Conservation (phyloP, 169 alveolate genomes). For the Plasmodium gallinaceum region DNA sequence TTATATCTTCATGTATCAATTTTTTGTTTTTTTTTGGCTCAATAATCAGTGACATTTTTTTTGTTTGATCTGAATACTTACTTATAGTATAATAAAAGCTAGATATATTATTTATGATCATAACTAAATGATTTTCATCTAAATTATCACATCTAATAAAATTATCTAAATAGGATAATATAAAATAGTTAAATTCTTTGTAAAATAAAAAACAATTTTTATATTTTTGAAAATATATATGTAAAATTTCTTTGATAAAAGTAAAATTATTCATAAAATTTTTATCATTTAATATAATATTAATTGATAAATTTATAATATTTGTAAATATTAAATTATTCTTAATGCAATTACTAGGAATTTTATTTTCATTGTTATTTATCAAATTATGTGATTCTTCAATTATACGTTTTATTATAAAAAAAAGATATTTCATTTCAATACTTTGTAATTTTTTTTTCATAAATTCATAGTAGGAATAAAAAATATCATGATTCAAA, state of each 20-base stretch:
- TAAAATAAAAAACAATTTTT: not conserved
- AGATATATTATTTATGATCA: slow-evolving; percentile 14
- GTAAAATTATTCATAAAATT: slow-evolving; percentile 16
- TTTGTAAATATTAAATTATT: not conserved
- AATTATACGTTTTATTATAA: slow-evolving; percentile 23
- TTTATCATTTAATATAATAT: slow-evolving; percentile 8
- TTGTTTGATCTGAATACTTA: not conserved
- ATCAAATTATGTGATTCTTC: not conserved
- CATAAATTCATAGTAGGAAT: slow-evolving; percentile 5
- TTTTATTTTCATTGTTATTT: not conserved
- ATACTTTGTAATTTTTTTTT: not conserved
- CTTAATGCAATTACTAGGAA: not conserved
- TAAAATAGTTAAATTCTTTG: slow-evolving; percentile 12
- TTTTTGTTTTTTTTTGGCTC: not conserved
- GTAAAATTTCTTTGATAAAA: slow-evolving; percentile 42
- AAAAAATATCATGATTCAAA: slow-evolving; percentile 16
- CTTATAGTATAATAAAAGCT: slow-evolving; percentile 38
- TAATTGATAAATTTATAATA: slow-evolving; percentile 11
- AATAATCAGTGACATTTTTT: not conserved
- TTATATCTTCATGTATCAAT: not conserved
- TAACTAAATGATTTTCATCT: slow-evolving; percentile 4
- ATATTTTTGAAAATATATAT: slow-evolving; percentile 21
- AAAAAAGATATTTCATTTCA: slow-evolving; percentile 12
- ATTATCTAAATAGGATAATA: slow-evolving; percentile 20
- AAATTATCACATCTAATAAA: not conserved